Base-by-base conservation (phyloP, 768 basidiomycete species). In the Hygrophoropsis aurantiaca region DNA sequence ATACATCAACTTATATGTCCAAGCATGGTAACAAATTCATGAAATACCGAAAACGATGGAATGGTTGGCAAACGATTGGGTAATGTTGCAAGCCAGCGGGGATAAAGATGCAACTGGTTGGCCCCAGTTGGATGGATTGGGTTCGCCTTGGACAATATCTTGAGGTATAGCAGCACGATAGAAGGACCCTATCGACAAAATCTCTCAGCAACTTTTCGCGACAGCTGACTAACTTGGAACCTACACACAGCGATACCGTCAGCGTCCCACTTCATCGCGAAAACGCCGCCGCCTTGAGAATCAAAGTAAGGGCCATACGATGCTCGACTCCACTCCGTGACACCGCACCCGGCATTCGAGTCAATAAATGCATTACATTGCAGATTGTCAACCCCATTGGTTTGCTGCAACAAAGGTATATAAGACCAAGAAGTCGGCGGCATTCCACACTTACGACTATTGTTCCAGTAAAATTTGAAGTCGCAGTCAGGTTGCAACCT, bases 191-290 rank as follows among this genome's bases (percentile, higher is more conserved):
- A 54, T 27, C 9, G 5, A 21, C 44, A 45, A 34, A n/a, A 32
- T 24, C 4, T 25, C 27, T 30, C 27, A 30, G 27, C 13, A 30
- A 13, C 7, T 30, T 30, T 13, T 13, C 27, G 13, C 27, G 6
- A 30, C 13, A 30, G 27, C 4, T 26, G 10, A 46, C 21, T 20
- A 10, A 35, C 20, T 13, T 30, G 1, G 8, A n/a, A 73, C 87
- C 62, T 51, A 90, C 88, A 90, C 52, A 89, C 77, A 33, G 82
- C 78, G 46, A 91, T 89, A 2, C 83, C 82, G 50, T 73, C 74
- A 49, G 82, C 78, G 58, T 92, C 87, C 92, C 92, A 94, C 56
- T 87, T 85, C 87, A 91, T 90, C 1, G 82, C 90, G 60, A 90
- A 93, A 3, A 91, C 82, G 3, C 92, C 92, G 4, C 92, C 92